phyloP scores from a whole-genome alignment of 2,329 filamentous ascomycete species.

The Periconia sp. region DNA sequence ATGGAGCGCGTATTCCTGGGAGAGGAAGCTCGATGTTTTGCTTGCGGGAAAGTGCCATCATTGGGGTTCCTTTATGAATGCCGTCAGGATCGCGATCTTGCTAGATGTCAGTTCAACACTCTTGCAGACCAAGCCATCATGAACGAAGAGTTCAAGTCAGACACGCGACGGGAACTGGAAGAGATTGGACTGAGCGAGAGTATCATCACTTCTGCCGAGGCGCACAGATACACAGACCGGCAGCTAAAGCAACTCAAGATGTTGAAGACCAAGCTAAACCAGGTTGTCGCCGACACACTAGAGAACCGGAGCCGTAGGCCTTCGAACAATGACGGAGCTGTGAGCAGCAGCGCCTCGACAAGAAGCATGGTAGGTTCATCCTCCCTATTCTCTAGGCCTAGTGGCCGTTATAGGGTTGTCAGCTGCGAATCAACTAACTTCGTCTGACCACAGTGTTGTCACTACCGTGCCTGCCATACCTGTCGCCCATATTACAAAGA shows the following conservation, averaged over 20 bases:
- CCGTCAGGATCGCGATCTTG: conserved; percentile 60
- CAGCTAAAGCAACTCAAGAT: conserved; percentile 39
- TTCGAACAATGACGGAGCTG: conserved; percentile 27
- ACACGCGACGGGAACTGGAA: conserved; percentile 34
- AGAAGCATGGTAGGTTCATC: conserved; percentile 20
- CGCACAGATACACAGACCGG: conserved; percentile 37
- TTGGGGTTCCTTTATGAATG: conserved; percentile 79
- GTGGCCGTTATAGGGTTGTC: too few species aligned
- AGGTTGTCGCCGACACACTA: conserved; percentile 30
- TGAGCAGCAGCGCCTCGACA: conserved; percentile 15
- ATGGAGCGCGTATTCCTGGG: conserved; percentile 69
- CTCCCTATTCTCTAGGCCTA: too few species aligned
- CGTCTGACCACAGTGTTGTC: conserved; percentile 37
- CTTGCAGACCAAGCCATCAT: neutral
- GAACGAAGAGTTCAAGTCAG: conserved; percentile 17
- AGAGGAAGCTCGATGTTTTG: conserved; percentile 57
- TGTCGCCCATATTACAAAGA: conserved; percentile 59
- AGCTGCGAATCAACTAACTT: conserved; percentile 12
- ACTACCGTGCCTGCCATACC: conserved; percentile 55
- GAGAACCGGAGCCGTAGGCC: conserved; percentile 25
- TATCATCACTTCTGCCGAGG: conserved; percentile 40
- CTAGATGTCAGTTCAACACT: conserved; percentile 14
- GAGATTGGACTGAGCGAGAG: conserved; percentile 38
- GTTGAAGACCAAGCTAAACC: conserved; percentile 38
- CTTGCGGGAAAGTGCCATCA: conserved; percentile 62